Evolutionary conservation across 2,329 filamentous ascomycete species (phyloP).

Genomic region (Colletotrichum chrysophilum): DNA sequence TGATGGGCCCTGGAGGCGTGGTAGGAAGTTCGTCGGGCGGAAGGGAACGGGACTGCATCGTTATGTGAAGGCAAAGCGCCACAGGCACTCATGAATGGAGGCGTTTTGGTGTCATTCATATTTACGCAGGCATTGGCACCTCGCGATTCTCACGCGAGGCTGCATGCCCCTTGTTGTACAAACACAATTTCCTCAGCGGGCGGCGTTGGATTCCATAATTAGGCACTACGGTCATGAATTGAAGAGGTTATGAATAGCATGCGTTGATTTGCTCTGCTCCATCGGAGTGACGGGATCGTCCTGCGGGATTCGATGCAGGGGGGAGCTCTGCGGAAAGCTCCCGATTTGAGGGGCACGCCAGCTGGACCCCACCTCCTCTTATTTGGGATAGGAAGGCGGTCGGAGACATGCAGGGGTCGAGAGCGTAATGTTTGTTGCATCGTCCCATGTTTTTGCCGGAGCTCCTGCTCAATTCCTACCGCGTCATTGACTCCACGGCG

Average conservation of each 20-base stretch:
- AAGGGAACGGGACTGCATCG: conserved; percentile 45
- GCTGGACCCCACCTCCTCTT: neutral
- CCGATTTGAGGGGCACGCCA: neutral
- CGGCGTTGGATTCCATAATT: conserved; percentile 12
- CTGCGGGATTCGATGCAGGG: neutral
- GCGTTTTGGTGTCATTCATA: neutral
- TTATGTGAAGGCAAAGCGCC: conserved; percentile 45
- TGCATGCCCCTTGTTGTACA: neutral
- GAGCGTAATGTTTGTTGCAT: neutral
- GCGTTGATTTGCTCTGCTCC: neutral
- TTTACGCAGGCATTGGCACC: neutral
- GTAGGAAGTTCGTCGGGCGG: conserved; percentile 11
- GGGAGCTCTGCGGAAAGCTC: neutral
- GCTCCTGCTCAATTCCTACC: neutral
- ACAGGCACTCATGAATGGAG: neutral
- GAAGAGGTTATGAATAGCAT: neutral
- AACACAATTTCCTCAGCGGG: neutral
- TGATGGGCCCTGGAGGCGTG: conserved; percentile 11
- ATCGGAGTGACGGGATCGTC: neutral
- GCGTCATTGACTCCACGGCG: neutral
- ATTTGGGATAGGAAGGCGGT: neutral
- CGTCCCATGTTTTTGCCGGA: neutral
- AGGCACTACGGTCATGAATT: neutral
- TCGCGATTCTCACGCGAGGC: neutral
- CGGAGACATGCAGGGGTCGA: neutral